Conservation (phyloP, 2,329 filamentous ascomycete genomes). For the Phialophora macrospora region DNA sequence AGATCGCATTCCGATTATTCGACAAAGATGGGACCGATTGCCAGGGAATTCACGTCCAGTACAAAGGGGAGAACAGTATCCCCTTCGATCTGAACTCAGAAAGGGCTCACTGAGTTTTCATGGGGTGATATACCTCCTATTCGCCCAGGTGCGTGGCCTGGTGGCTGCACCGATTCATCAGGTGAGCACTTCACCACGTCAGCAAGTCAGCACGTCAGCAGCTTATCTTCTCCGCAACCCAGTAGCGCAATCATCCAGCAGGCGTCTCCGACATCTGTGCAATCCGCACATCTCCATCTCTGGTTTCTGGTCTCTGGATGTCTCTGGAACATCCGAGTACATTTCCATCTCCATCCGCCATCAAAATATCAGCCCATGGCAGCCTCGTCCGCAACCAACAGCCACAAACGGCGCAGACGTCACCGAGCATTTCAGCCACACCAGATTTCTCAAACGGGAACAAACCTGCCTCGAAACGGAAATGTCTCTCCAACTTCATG, state of each 20-base stretch:
- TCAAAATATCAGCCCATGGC: not conserved
- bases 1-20: constrained; percentile 96
- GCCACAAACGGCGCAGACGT: not conserved
- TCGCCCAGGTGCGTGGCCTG: constrained; percentile 93
- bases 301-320: not conserved
- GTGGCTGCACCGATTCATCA: too few relatives aligned
- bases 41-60: constrained; percentile 79
- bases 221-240: too few relatives aligned
- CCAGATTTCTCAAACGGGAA: not conserved
- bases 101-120: constrained; percentile 98
- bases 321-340: not conserved
- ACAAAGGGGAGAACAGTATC: constrained; percentile 82
- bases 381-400: not conserved
- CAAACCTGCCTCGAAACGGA: not conserved
- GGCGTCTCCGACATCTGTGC: too few relatives aligned
- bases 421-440: not conserved
- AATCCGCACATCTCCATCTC: not conserved
- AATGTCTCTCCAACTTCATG: not conserved
- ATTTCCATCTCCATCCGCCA: not conserved
- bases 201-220: too few relatives aligned
- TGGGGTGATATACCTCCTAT: constrained; percentile 91
- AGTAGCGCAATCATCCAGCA: too few relatives aligned
- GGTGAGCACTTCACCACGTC: too few relatives aligned
- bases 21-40: constrained; percentile 81
- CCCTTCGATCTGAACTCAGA: constrained; percentile 97